Evolutionary conservation across 768 basidiomycete species (phyloP), one percentile per base, ranked within the genome.

Genomic region (Tephrocybe sp.): DNA sequence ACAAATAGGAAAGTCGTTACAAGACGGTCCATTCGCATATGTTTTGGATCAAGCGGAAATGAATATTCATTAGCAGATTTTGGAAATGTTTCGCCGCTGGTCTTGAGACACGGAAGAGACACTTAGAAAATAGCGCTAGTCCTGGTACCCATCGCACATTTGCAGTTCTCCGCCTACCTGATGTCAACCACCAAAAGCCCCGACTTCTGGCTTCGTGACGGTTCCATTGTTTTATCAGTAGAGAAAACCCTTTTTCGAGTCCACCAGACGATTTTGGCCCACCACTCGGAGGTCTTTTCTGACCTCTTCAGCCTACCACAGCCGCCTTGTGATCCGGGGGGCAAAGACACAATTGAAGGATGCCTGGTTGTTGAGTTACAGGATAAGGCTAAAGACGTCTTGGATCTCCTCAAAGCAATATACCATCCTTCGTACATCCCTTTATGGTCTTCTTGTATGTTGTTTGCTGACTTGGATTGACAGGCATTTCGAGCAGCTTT

Each of bases 251-350:
- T 76, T n/a, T 78, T 77, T 51, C 65, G 72, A 9, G 72, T 78
- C 0, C 75, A 78, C 54, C 73, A 75, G 45, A 75, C 76, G 11
- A 72, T 76, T 15, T 61, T 78, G 0, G 67, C 71, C 5, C 70
- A 70, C 42, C 83, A 88, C 55, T 85, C 84, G 0, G 84, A 86
- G 36, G 72, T 88, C 2, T 88, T 88, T 58, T 73, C 75, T 14
- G 83, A 80, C 50, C 67, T 86, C 46, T 81, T 88, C 55, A 72
- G 73, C 4, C 60, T 87, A 9, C 84, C 83, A 11, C 81, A 79
- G 53, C 82, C 82, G 3, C 60, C 34, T n/a, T 24, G 20, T 2
- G 48, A 41, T 20, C 36, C 17, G 17, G 37, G 20, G 8, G 69
- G 63, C 7, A 64, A 71, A 42, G 60, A 70, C 36, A 68, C 60